phyloP scores from a whole-genome alignment of 441 rosid genomes.

The Adansonia rubrostipa region DNA sequence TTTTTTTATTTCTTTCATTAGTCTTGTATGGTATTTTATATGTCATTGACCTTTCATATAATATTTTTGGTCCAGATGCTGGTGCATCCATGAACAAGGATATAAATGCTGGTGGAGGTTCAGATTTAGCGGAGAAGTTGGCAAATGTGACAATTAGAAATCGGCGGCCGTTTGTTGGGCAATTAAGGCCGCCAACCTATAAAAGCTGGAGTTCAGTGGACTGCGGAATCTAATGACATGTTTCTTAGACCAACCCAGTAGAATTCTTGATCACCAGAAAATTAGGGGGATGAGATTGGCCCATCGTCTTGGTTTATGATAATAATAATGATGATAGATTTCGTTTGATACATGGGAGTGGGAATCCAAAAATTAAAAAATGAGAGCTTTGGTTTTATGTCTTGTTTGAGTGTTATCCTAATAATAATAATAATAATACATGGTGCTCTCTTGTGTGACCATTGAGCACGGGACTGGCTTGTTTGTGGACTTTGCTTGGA shows the following conservation, averaged over 20 bases:
- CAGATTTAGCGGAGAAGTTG: constrained; percentile 57
- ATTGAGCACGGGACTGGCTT: not conserved
- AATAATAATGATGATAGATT: not conserved
- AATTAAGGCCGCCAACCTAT: constrained; percentile 54
- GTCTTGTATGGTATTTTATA: not conserved
- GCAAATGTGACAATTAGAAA: constrained; percentile 53
- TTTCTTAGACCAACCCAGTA: constrained; percentile 60
- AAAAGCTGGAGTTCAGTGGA: constrained; percentile 80
- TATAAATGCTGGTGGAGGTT: constrained; percentile 44
- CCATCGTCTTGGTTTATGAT: not conserved
- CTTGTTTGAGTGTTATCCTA: constrained; percentile 6
- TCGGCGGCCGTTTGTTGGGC: constrained; percentile 50
- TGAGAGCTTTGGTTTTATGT: constrained; percentile 11
- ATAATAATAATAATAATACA: not conserved
- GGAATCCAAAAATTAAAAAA: not conserved
- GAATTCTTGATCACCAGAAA: constrained; percentile 52
- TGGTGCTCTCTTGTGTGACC: not conserved
- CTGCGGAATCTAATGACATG: constrained; percentile 52
- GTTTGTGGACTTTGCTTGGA: not conserved
- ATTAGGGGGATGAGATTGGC: constrained; percentile 56
- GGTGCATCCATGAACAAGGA: constrained; percentile 47
- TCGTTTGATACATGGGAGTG: not conserved
- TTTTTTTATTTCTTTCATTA: not conserved
- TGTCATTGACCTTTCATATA: not conserved
- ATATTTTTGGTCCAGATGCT: constrained; percentile 30